These are phyloP conservation scores for Gossypium sturtianum DNA, from an alignment of 345 rosid species.

Conservation along the genomic window DNA sequence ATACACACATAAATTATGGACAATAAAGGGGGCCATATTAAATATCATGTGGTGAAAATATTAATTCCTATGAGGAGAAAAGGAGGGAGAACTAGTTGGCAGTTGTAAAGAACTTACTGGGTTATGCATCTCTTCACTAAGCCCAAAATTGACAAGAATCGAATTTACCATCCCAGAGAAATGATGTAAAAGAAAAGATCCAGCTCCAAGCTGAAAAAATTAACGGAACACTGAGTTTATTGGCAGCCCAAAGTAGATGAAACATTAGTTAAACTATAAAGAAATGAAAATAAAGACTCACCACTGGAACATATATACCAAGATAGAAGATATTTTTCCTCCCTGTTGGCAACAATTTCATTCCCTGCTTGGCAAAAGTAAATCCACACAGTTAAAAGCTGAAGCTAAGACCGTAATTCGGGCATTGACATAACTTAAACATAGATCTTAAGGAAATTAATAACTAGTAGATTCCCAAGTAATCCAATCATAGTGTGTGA, in stretches of 20 bases:
- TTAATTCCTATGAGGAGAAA: not conserved
- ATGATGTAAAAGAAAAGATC: constrained; percentile 76
- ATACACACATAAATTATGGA: not conserved
- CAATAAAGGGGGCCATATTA: not conserved
- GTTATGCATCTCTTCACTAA: constrained; percentile 90
- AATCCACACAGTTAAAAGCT: not conserved
- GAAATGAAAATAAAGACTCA: constrained; percentile 6
- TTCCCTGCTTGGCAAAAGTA: constrained; percentile 11
- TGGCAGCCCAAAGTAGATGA: not conserved
- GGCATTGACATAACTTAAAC: not conserved
- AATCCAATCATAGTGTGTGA: not conserved
- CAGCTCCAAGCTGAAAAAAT: constrained; percentile 67
- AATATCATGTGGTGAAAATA: not conserved
- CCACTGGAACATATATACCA: constrained; percentile 14
- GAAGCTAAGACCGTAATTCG: not conserved
- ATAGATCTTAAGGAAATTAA: not conserved
- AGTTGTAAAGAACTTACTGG: constrained; percentile 44
- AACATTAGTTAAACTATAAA: not conserved
- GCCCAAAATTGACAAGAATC: constrained; percentile 71
- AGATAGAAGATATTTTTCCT: constrained; percentile 19
- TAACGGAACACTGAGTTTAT: constrained; percentile 17
- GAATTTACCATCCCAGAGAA: constrained; percentile 69
- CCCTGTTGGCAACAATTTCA: constrained; percentile 17
- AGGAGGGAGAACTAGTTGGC: not conserved
- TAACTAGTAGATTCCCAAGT: constrained; percentile 5